A percentile compares a stretch with the other conserved stretches of the same genome.
phyloP scores from a whole-genome alignment of 75 land plant genomes.

The Picea sitchensis region DNA sequence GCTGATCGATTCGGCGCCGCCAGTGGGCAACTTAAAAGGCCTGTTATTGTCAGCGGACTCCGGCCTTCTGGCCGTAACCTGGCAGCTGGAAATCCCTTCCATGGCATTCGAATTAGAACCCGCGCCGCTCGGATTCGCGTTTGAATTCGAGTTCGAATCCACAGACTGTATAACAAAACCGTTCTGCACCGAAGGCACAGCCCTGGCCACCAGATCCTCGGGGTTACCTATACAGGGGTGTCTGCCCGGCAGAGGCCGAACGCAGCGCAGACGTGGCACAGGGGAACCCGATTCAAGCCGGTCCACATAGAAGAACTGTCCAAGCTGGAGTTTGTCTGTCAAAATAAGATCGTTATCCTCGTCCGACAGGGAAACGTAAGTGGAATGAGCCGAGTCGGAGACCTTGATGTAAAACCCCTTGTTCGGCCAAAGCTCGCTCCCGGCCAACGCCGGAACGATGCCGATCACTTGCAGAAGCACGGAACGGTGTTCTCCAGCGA shows the following conservation, averaged over 20 bases:
- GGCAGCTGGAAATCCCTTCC: constrained; percentile 6
- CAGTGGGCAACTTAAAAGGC: not conserved
- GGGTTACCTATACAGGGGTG: constrained; percentile 75
- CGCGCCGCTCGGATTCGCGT: constrained; percentile 11
- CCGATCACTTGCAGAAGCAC: constrained; percentile 61
- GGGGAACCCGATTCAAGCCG: constrained; percentile 57
- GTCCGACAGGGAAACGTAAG: constrained; percentile 79
- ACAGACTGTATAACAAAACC: constrained; percentile 49
- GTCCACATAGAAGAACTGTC: constrained; percentile 84
- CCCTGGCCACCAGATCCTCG: constrained; percentile 51
- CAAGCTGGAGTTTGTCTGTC: constrained; percentile 79
- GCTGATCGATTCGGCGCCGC: not conserved
- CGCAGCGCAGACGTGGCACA: constrained; percentile 46
- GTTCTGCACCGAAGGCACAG: constrained; percentile 15
- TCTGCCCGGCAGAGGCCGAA: constrained; percentile 71
- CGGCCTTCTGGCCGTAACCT: not conserved
- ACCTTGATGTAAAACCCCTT: constrained; percentile 86
- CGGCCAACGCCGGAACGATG: constrained; percentile 80
- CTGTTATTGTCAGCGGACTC: not conserved
- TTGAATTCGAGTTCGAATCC: too few species aligned
- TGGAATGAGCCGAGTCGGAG: constrained; percentile 88
- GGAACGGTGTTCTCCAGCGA: constrained; percentile 77
- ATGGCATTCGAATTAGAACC: constrained; percentile 12
- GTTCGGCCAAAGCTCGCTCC: constrained; percentile 65
- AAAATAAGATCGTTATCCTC: constrained; percentile 74